A percentile compares a stretch with the other conserved stretches of the same genome.
Conservation (phyloP, 2,329 filamentous ascomycete genomes). For the Sphaceloma murrayae region DNA sequence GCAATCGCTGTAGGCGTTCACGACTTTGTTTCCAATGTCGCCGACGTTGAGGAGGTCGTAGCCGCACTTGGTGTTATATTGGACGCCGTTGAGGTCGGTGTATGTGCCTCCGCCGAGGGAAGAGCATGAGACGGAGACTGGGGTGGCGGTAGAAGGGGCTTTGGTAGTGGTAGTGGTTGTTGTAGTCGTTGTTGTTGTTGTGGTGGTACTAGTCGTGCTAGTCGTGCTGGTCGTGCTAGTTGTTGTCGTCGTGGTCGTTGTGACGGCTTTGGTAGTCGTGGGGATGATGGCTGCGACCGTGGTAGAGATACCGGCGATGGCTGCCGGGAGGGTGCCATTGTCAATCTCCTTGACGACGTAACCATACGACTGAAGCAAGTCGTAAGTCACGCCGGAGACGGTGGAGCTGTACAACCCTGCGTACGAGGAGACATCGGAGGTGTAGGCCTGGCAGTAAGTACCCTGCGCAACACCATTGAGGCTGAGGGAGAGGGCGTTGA, state of each 20-base stretch:
- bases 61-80: constrained; percentile 16
- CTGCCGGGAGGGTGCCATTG: constrained; percentile 14
- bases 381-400: constrained; percentile 15
- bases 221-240: background rate
- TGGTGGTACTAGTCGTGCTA: background rate
- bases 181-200: background rate
- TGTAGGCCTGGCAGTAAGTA: constrained; percentile 31
- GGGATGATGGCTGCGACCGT: background rate
- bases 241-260: constrained; percentile 2
- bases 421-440: constrained; percentile 17
- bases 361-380: constrained; percentile 18
- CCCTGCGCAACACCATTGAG: constrained; percentile 28
- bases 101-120: background rate
- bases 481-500: constrained; percentile 30
- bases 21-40: constrained; percentile 16
- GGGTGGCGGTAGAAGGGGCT: background rate
- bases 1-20: constrained; percentile 17
- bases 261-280: background rate
- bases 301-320: too few relatives aligned
- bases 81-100: constrained; percentile 15
- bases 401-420: constrained; percentile 14
- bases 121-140: background rate
- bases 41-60: constrained; percentile 17
- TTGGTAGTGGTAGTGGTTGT: background rate
- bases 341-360: constrained; percentile 18